Conservation (phyloP, 148 eudicot species). For the Fagopyrum esculentum region DNA sequence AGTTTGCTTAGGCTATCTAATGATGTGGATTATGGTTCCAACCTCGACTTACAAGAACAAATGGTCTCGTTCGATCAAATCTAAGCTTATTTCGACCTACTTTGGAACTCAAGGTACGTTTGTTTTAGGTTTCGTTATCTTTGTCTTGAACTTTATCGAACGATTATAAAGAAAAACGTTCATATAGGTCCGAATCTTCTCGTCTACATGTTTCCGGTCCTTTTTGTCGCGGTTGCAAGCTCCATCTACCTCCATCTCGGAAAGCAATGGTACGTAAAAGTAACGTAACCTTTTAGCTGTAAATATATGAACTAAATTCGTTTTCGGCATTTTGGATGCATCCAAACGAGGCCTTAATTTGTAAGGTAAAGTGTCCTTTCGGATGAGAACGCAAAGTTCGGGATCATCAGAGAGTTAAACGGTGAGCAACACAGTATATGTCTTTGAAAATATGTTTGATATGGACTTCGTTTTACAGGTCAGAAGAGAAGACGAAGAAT, state of each 20-base stretch:
- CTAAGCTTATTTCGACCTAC: constrained; percentile 39
- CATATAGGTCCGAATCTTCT: constrained; percentile 44
- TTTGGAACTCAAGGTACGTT: constrained; percentile 53
- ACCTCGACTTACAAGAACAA: constrained; percentile 25
- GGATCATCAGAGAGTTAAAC: no score
- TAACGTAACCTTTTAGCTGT: no score
- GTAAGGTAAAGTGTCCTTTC: no score
- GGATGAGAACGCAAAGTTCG: no score
- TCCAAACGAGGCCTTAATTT: no score
- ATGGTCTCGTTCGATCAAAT: constrained; percentile 36
- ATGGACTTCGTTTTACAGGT: not conserved
- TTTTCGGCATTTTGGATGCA: no score
- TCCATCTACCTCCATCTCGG: constrained; percentile 52
- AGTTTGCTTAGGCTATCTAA: constrained; percentile 37
- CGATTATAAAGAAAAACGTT: not conserved
- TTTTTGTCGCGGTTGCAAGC: constrained; percentile 59
- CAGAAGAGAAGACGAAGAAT: constrained; percentile 20
- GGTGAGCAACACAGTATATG: no score
- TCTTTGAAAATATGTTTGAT: no score
- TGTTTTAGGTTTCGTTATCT: not conserved
- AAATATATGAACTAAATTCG: no score
- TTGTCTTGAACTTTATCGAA: not conserved
- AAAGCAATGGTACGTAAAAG: constrained; percentile 16
- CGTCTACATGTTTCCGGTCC: constrained; percentile 59
- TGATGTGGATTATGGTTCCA: constrained; percentile 49